These are phyloP conservation scores for Coniosporium tulheliwenetii DNA, from an alignment of 2,329 filamentous ascomycete genomes.

Conservation along the genomic window DNA sequence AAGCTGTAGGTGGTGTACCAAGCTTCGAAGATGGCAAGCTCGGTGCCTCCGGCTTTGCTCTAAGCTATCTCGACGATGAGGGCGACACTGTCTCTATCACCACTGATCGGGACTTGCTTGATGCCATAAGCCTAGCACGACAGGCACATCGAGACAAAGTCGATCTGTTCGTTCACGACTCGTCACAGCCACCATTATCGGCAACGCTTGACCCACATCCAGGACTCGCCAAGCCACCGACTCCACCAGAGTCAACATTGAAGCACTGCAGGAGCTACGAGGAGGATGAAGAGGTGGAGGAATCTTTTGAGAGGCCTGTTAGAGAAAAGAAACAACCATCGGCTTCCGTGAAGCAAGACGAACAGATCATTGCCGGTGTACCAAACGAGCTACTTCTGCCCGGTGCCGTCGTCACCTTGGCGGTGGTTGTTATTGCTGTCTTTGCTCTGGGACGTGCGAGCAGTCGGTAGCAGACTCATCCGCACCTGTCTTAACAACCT, in stretches of 20 bases:
- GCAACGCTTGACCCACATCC: slow-evolving; percentile 46
- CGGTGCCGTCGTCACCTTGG: slow-evolving; percentile 87
- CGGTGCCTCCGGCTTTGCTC: slow-evolving; percentile 63
- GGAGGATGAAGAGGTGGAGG: slow-evolving; percentile 37
- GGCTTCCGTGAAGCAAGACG: slow-evolving; percentile 36
- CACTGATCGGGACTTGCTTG: slow-evolving; percentile 80
- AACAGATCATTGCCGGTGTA: slow-evolving; percentile 78
- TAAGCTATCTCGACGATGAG: slow-evolving; percentile 94
- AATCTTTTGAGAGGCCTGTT: slow-evolving; percentile 25
- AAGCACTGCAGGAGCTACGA: slow-evolving; percentile 33
- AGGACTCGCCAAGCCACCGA: slow-evolving; percentile 29
- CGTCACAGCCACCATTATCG: slow-evolving; percentile 69
- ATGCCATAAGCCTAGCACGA: slow-evolving; percentile 74
- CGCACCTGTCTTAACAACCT: too few relatives aligned
- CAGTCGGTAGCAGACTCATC: slow-evolving; percentile 18
- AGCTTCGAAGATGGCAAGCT: slow-evolving; percentile 66
- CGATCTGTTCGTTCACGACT: slow-evolving; percentile 91
- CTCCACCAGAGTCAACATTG: slow-evolving; percentile 35
- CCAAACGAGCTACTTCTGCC: slow-evolving; percentile 89
- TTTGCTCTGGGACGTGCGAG: slow-evolving; percentile 68
- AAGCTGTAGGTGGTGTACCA: slow-evolving; percentile 68
- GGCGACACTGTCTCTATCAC: slow-evolving; percentile 95
- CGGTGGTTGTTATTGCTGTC: slow-evolving; percentile 83
- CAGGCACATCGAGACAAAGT: slow-evolving; percentile 76
- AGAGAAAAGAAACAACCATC: slow-evolving; percentile 24